These are phyloP conservation scores for Lachancea fermentati DNA, from an alignment of 805 yeast species.

Conservation along the genomic window DNA sequence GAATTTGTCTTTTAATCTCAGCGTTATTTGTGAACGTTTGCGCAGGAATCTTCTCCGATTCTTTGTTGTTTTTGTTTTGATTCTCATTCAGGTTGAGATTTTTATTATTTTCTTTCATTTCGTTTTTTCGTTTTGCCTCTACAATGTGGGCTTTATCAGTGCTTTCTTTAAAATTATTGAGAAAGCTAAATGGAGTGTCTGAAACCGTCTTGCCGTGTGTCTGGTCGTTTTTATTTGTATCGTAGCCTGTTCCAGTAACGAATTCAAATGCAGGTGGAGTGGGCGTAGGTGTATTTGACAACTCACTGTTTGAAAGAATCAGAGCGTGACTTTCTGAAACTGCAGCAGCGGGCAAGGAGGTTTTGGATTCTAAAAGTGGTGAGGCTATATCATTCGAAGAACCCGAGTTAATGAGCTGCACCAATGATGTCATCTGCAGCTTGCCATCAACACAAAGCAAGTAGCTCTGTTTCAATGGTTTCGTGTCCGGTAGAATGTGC, in stretches of 20 bases:
- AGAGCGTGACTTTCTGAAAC: background rate
- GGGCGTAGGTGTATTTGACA: background rate
- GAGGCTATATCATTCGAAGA: constrained; percentile 18
- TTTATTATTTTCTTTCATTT: constrained; percentile 9
- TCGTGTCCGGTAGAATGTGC: constrained; percentile 33
- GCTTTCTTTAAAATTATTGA: background rate
- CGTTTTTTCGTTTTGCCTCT: constrained; percentile 10
- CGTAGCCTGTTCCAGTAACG: constrained; percentile 1
- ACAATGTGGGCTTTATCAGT: constrained; percentile 7
- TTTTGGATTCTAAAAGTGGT: constrained; percentile 3
- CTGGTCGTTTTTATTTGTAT: background rate
- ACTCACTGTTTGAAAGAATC: background rate
- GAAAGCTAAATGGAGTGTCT: background rate
- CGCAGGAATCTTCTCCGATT: constrained; percentile 6
- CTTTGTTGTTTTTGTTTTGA: constrained; percentile 3
- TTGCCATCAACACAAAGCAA: constrained; percentile 39
- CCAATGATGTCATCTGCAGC: constrained; percentile 26
- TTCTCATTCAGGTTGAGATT: constrained; percentile 7
- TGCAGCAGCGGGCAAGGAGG: too few species aligned
- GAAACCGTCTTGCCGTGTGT: background rate
- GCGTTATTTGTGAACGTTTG: constrained; percentile 7
- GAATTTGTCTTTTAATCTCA: constrained; percentile 6
- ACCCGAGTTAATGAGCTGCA: constrained; percentile 39
- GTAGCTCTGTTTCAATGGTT: constrained; percentile 44
- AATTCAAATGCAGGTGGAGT: background rate